Percentiles rank a stretch among this genome's conserved stretches.
phyloP scores from a whole-genome alignment of 176 grass and related monocot genomes.

The Carex cristatella region DNA sequence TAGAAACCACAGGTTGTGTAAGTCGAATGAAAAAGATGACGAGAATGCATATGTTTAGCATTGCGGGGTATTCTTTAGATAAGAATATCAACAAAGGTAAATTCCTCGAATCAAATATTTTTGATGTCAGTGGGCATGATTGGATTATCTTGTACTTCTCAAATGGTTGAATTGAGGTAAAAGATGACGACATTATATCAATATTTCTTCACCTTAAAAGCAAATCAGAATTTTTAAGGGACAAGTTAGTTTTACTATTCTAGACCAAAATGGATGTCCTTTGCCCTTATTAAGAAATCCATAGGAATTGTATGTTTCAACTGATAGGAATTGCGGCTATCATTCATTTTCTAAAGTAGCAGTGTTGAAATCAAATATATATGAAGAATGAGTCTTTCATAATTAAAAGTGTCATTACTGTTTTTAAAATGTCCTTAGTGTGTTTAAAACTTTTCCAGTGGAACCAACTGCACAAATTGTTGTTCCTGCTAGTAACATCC shows the following conservation, averaged over 20 bases:
- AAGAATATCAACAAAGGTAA: neutral
- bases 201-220: neutral
- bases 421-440: neutral
- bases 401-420: slow-evolving; percentile 10
- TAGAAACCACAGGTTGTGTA: neutral
- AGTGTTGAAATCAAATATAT: slow-evolving; percentile 17
- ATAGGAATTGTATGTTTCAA: neutral
- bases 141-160: neutral
- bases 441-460: neutral
- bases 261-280: neutral
- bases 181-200: neutral
- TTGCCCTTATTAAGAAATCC: neutral
- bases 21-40: neutral
- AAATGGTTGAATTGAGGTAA: neutral
- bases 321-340: too few relatives aligned
- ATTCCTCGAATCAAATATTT: neutral
- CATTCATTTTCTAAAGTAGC: neutral
- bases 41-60: neutral
- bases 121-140: neutral
- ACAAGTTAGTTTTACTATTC: neutral
- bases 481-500: too few relatives aligned
- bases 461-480: neutral
- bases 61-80: neutral
- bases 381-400: slow-evolving; percentile 12
- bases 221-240: neutral